Percentiles rank a stretch among this genome's conserved stretches.
Conservation (phyloP, 2,329 filamentous ascomycete genomes). For the Curvularia sp. region DNA sequence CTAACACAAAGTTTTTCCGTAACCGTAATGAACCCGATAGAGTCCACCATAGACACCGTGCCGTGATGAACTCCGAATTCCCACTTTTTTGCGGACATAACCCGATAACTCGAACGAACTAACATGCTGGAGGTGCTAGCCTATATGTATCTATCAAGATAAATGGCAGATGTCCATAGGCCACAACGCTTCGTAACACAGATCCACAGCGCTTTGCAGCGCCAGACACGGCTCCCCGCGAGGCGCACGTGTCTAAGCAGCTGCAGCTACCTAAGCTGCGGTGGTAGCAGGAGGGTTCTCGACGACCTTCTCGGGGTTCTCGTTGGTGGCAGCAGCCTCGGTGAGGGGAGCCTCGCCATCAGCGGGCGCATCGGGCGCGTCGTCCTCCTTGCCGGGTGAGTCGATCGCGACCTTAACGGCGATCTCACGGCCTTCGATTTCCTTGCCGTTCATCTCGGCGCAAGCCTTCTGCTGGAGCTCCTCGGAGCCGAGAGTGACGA, state of each 20-base stretch:
- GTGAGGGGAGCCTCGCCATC: conserved; percentile 52
- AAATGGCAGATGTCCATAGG: conserved; percentile 40
- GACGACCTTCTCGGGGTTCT: conserved; percentile 28
- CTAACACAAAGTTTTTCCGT: conserved; percentile 35
- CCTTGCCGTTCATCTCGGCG: conserved; percentile 98
- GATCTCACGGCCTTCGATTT: conserved; percentile 98
- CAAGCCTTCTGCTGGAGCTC: conserved; percentile 98
- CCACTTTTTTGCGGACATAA: conserved; percentile 43
- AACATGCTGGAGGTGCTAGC: conserved; percentile 37
- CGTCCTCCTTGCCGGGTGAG: conserved; percentile 98
- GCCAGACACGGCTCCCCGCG: conserved; percentile 24
- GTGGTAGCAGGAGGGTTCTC: conserved; percentile 38
- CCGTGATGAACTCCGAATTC: conserved; percentile 40
- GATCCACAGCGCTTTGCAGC: conserved; percentile 35
- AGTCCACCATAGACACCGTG: conserved; percentile 41
- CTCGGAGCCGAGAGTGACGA: conserved; percentile 94
- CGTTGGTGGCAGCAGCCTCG: conserved; percentile 28
- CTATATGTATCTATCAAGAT: conserved; percentile 41
- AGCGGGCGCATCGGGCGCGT: conserved; percentile 60
- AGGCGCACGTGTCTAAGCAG: conserved; percentile 25
- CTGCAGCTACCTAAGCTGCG: conserved; percentile 43
- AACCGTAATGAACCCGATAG: conserved; percentile 28
- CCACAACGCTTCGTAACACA: conserved; percentile 30
- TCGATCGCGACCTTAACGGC: conserved; percentile 99
- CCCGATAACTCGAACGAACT: conserved; percentile 37